Evolutionary conservation across 768 basidiomycete species (phyloP), one percentile per base, ranked within the genome.

Genomic region (Austroboletus festivus): DNA sequence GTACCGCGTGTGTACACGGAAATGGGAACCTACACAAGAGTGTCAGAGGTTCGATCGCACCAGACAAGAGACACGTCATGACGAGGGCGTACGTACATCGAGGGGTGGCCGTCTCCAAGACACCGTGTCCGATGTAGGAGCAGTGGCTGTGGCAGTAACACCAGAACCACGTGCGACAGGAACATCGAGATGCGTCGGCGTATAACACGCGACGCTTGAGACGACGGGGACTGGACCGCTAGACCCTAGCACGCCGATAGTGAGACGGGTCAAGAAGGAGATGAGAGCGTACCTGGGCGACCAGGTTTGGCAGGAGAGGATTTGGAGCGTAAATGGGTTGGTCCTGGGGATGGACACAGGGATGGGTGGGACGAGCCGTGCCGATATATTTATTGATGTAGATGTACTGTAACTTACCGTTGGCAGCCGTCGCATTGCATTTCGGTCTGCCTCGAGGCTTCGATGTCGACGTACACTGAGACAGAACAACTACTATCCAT

Each of bases 1-100:
- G 34, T 60, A 63, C 1, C 18, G 51, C 4, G n/a, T 12, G 5
- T 42, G 39, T 45, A 60, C 4, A 57, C 31, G 3, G 45, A 49
- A 41, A 60, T 50, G 23, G 52, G 46, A 0, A 4, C 22, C 58
- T 60, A 30, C 28, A n/a, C n/a, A n/a, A 28, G 28, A 28, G 28
- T 28, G 28, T 28, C n/a, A n/a, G n/a, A n/a, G n/a, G n/a, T n/a
- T n/a, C n/a, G n/a, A n/a, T n/a, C n/a, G n/a, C n/a, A n/a, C n/a
- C n/a, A n/a, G n/a, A n/a, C n/a, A n/a, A n/a, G n/a, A n/a, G n/a
- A n/a, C n/a, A n/a, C n/a, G n/a, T n/a, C n/a, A n/a, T n/a, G n/a
- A n/a, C n/a, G n/a, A n/a, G n/a, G n/a, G n/a, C n/a, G n/a, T n/a
- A n/a, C n/a, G n/a, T n/a, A n/a, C n/a, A n/a, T n/a, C n/a, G n/a